Percentiles rank a stretch among this genome's conserved stretches.
phyloP scores from a whole-genome alignment of 805 yeast species.

The Lachancea sp. region DNA sequence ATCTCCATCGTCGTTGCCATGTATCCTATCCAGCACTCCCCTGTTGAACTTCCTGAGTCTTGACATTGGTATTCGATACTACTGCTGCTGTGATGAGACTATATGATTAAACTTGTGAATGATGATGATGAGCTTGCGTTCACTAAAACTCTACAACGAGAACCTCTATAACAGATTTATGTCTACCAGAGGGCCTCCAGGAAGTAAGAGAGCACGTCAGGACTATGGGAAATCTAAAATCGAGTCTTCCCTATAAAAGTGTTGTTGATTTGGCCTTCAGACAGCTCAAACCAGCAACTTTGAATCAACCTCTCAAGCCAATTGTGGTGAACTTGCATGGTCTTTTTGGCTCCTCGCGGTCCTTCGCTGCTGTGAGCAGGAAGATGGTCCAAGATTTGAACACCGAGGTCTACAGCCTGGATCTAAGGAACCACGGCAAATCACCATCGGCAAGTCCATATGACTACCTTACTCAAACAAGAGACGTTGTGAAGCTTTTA shows the following conservation, averaged over 20 bases:
- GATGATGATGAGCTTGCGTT: too few species aligned
- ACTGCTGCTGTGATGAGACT: not conserved
- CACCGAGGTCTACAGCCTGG: constrained; percentile 39
- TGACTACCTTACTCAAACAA: constrained; percentile 39
- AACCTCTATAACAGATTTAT: not conserved
- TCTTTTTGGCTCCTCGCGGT: constrained; percentile 43
- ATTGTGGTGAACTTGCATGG: constrained; percentile 47
- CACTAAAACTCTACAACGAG: not conserved
- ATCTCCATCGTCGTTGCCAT: constrained; percentile 12
- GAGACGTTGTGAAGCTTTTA: constrained; percentile 38
- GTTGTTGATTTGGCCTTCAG: constrained; percentile 20
- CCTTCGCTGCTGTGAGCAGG: constrained; percentile 38
- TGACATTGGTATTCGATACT: constrained; percentile 14
- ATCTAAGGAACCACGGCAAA: constrained; percentile 52
- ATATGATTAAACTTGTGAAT: not conserved
- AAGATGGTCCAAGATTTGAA: constrained; percentile 29
- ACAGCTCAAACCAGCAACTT: constrained; percentile 5
- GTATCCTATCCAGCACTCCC: constrained; percentile 9
- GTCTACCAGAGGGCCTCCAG: too few species aligned
- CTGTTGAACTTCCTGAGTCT: constrained; percentile 20
- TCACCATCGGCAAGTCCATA: constrained; percentile 41
- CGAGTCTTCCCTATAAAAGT: constrained; percentile 15
- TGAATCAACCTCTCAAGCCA: constrained; percentile 25
- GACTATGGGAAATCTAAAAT: not conserved
- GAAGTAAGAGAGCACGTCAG: too few species aligned